Evolutionary conservation across 2,329 filamentous ascomycete species (phyloP).

Genomic region (Emericellopsis atlantica): DNA sequence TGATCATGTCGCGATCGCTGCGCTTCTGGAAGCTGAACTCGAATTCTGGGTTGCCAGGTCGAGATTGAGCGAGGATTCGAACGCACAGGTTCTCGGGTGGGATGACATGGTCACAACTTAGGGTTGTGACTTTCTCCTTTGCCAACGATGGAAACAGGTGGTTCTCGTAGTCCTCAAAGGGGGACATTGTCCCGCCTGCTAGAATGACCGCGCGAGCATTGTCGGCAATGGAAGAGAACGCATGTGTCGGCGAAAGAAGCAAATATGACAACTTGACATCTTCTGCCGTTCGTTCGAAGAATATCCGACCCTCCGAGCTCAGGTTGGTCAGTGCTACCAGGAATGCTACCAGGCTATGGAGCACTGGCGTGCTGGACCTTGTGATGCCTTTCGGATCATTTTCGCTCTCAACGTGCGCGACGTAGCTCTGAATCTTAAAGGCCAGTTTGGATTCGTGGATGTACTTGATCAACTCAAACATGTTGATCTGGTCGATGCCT

Average conservation of each 20-base stretch:
- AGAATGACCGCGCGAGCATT: constrained; percentile 79
- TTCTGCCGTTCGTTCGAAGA: constrained; percentile 37
- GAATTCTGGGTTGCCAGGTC: constrained; percentile 38
- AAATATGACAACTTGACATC: constrained; percentile 67
- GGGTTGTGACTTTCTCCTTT: constrained; percentile 52
- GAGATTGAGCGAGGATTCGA: constrained; percentile 46
- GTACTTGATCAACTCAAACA: constrained; percentile 79
- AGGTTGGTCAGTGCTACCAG: constrained; percentile 78
- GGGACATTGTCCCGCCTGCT: constrained; percentile 95
- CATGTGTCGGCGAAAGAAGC: constrained; percentile 79
- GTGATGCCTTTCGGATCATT: constrained; percentile 12
- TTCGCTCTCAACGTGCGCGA: constrained; percentile 45
- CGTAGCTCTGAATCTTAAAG: constrained; percentile 88
- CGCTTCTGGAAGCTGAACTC: constrained; percentile 83
- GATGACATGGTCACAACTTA: constrained; percentile 93
- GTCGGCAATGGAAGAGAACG: constrained; percentile 79
- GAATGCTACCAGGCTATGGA: constrained; percentile 47
- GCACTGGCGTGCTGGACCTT: constrained; percentile 28
- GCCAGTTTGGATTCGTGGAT: constrained; percentile 86
- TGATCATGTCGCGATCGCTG: constrained; percentile 54
- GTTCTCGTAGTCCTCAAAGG: constrained; percentile 78
- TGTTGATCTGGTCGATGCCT: constrained; percentile 88
- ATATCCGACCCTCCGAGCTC: constrained; percentile 56
- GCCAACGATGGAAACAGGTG: constrained; percentile 73
- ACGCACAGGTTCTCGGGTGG: constrained; percentile 71